phyloP scores from a whole-genome alignment of 2,329 filamentous ascomycete species.

The Xylariaceae sp. region DNA sequence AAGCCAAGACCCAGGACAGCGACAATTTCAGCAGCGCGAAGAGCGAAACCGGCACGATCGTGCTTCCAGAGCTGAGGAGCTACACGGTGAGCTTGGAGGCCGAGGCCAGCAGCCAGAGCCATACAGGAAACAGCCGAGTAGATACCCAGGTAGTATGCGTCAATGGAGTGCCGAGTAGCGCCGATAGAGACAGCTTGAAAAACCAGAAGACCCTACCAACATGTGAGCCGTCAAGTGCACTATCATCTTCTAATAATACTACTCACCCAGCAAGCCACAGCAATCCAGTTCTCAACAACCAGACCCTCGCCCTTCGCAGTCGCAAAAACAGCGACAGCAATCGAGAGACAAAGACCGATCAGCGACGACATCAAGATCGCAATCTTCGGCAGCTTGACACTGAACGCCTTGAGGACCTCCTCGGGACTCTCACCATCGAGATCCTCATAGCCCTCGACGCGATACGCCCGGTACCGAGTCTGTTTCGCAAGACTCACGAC shows the following conservation, averaged over 20 bases:
- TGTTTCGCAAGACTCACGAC: constrained; percentile 20
- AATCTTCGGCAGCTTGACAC: constrained; percentile 52
- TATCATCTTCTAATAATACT: constrained; percentile 12
- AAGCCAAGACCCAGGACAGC: constrained; percentile 42
- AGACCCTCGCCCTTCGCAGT: constrained; percentile 36
- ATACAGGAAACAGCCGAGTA: constrained; percentile 46
- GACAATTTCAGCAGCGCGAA: constrained; percentile 46
- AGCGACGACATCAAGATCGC: constrained; percentile 50
- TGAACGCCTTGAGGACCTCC: constrained; percentile 58
- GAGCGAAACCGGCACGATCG: constrained; percentile 34
- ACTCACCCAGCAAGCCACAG: constrained; percentile 58
- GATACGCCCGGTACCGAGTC: constrained; percentile 21
- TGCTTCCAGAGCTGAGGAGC: constrained; percentile 33
- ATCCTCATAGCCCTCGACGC: constrained; percentile 57
- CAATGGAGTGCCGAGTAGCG: constrained; percentile 46
- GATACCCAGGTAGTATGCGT: constrained; percentile 49
- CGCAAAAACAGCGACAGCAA: constrained; percentile 51
- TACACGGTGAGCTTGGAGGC: constrained; percentile 42
- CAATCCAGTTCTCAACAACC: constrained; percentile 55
- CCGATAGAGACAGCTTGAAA: constrained; percentile 48
- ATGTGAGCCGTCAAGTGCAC: constrained; percentile 18
- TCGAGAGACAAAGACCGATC: constrained; percentile 50
- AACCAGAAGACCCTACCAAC: constrained; percentile 43
- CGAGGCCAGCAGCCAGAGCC: constrained; percentile 39
- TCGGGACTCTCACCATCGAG: constrained; percentile 63